These are phyloP conservation scores for Boechera stricta DNA, from an alignment of 345 rosid species.

Conservation along the genomic window DNA sequence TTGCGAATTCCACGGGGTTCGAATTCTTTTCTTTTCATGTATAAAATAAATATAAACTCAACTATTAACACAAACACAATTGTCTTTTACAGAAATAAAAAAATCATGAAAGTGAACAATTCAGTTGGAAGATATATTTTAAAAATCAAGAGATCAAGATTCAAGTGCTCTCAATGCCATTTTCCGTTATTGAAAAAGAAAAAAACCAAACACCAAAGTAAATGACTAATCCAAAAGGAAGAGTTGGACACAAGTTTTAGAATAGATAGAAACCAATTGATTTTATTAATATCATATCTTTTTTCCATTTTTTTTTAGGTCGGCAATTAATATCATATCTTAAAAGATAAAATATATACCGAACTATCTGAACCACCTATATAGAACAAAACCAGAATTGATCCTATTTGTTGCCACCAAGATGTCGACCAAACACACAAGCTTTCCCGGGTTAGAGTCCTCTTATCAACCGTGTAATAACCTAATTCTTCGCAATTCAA, in stretches of 20 bases:
- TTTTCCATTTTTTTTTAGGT: too few relatives aligned
- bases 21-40: neutral
- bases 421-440: conserved; percentile 50
- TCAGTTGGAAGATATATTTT: neutral
- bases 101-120: neutral
- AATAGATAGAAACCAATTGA: neutral
- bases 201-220: neutral
- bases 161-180: neutral
- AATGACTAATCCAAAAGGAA: neutral
- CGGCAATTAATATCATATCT: neutral
- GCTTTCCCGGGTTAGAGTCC: conserved; percentile 66
- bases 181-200: neutral
- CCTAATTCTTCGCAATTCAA: neutral
- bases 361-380: neutral
- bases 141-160: neutral
- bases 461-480: conserved; percentile 52
- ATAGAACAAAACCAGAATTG: neutral
- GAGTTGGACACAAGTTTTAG: neutral
- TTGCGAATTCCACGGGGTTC: neutral
- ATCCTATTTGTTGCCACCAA: neutral
- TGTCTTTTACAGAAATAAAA: neutral
- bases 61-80: neutral
- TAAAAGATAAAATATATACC: neutral
- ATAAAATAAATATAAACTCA: neutral
- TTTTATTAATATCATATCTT: neutral